These are phyloP conservation scores for Tilletia indica DNA, from an alignment of 1,284 basidiomycete genomes.

Conservation along the genomic window DNA sequence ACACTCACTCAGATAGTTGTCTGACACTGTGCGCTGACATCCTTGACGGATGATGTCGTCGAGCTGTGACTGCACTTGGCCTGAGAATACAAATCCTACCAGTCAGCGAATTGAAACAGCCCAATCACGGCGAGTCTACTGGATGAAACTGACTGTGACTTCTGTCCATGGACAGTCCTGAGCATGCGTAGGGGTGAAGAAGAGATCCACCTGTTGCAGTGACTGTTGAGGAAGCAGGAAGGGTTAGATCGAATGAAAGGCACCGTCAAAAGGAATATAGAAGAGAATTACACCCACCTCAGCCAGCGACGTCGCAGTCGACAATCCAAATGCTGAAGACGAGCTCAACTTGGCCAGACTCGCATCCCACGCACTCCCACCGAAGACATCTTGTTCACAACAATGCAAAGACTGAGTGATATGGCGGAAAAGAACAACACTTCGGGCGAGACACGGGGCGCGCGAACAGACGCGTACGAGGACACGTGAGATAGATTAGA, in stretches of 20 bases:
- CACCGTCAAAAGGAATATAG: too few species aligned
- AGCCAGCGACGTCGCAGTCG: neutral
- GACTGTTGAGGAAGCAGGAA: neutral
- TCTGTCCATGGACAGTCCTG: neutral
- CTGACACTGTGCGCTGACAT: neutral
- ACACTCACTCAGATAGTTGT: neutral
- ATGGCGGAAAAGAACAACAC: neutral
- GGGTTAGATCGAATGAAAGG: too few species aligned
- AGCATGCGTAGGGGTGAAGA: neutral
- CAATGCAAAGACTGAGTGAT: neutral
- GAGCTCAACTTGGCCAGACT: neutral
- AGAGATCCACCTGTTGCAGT: neutral
- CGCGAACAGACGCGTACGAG: too few species aligned
- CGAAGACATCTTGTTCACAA: neutral
- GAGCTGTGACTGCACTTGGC: neutral
- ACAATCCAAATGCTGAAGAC: too few species aligned
- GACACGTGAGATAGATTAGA: slow-evolving; percentile 5
- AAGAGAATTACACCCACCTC: neutral
- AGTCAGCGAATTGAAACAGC: too few species aligned
- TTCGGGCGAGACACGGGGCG: too few species aligned
- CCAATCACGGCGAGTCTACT: too few species aligned
- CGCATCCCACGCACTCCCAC: slow-evolving; percentile 10
- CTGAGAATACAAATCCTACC: neutral
- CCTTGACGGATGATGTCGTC: neutral
- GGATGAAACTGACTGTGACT: neutral